Evolutionary conservation across 108 stramenopile genomes (phyloP).

Genomic region (Nitzschia inconspicua): DNA sequence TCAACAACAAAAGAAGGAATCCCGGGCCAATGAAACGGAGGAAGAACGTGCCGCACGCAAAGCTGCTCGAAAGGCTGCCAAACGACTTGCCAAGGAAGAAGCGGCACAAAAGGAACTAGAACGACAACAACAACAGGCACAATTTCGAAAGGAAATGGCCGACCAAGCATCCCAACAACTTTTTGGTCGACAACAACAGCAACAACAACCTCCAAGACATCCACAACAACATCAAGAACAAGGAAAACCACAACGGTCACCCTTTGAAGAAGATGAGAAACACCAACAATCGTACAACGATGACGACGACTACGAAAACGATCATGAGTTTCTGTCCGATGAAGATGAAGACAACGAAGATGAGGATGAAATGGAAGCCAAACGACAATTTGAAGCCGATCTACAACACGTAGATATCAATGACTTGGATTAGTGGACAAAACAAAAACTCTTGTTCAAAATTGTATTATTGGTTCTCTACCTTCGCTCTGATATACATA

Average conservation of each 20-base stretch:
- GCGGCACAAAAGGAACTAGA: constrained; percentile 15
- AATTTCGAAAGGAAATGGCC: constrained; percentile 26
- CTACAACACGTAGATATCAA: constrained; percentile 19
- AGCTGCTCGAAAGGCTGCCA: constrained; percentile 30
- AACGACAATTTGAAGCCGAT: constrained; percentile 17
- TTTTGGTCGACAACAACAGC: constrained; percentile 1
- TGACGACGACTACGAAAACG: too few species aligned
- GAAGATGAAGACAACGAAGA: too few species aligned
- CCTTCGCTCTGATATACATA: too few species aligned
- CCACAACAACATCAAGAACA: too few species aligned
- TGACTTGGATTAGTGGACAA: constrained; percentile 17
- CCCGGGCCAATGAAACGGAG: constrained; percentile 22
- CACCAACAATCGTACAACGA: not conserved
- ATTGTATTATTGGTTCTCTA: too few species aligned
- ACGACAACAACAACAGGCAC: constrained; percentile 13
- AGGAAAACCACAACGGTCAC: not conserved
- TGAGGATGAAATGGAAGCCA: not conserved
- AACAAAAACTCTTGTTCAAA: too few species aligned
- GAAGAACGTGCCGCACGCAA: constrained; percentile 39
- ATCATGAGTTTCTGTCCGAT: too few species aligned
- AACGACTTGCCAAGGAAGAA: constrained; percentile 22
- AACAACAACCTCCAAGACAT: too few species aligned
- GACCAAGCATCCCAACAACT: constrained; percentile 22
- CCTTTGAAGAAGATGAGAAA: not conserved
- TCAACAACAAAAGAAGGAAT: constrained; percentile 31